Evolutionary conservation across 257 asterid species (phyloP).

Genomic region (Solanum appendiculatum): DNA sequence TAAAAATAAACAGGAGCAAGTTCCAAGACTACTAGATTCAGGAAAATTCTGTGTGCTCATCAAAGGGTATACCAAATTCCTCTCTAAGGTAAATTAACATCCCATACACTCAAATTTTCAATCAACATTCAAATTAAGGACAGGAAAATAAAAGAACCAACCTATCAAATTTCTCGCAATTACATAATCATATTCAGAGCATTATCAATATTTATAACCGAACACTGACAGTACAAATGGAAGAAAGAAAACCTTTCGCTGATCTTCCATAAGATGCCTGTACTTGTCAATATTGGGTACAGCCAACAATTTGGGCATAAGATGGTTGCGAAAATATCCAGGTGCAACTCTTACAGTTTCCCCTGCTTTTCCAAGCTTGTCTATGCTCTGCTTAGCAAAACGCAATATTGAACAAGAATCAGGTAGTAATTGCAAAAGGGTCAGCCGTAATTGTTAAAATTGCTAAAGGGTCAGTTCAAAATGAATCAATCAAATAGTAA

Average conservation of each 20-base stretch:
- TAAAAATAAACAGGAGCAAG: neutral
- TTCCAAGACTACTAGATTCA: neutral
- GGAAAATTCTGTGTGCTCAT: neutral
- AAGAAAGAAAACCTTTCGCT: constrained; percentile 57
- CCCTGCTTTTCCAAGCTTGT: constrained; percentile 86
- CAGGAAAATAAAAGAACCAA: neutral
- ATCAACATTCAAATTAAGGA: neutral
- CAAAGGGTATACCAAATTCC: neutral
- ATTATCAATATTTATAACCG: neutral
- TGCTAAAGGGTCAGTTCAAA: neutral
- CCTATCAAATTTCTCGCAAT: neutral
- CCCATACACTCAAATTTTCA: neutral
- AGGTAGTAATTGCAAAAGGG: neutral
- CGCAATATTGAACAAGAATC: neutral
- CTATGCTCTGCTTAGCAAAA: constrained; percentile 15
- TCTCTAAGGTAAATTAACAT: neutral
- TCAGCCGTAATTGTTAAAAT: neutral
- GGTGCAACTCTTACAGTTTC: constrained; percentile 97
- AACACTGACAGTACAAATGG: neutral
- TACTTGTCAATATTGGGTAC: constrained; percentile 90
- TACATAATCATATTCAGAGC: neutral
- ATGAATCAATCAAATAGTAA: neutral
- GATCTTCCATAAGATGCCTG: constrained; percentile 62
- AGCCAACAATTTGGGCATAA: constrained; percentile 92
- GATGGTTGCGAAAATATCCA: constrained; percentile 85